Conservation (phyloP, 805 yeast genomes). For the Cyberlindnera mrakii region DNA sequence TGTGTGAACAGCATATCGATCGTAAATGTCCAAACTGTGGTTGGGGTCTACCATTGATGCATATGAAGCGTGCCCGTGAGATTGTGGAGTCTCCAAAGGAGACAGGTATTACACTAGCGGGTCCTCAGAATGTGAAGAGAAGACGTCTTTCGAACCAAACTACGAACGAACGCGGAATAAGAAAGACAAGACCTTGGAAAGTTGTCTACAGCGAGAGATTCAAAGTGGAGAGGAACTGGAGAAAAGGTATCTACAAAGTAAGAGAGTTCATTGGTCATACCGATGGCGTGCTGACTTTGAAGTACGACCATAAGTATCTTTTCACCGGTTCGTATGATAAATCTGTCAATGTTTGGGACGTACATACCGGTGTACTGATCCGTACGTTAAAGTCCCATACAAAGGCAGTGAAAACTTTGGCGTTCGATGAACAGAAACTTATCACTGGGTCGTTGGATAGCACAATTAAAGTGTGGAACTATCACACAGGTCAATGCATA, state of each 20-base stretch:
- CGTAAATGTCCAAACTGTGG: constrained; percentile 97
- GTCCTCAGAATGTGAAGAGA: constrained; percentile 13
- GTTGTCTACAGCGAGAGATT: constrained; percentile 87
- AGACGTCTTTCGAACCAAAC: constrained; percentile 23
- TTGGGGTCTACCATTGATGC: constrained; percentile 96
- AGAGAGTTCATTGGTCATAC: constrained; percentile 73
- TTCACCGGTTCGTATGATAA: constrained; percentile 93
- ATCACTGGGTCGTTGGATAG: constrained; percentile 90
- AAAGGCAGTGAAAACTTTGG: constrained; percentile 79
- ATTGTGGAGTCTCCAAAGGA: constrained; percentile 16
- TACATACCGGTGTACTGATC: constrained; percentile 68
- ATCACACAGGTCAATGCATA: constrained; percentile 88
- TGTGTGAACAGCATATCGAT: constrained; percentile 98
- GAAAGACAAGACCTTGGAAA: constrained; percentile 84
- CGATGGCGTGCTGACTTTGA: constrained; percentile 85
- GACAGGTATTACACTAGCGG: constrained; percentile 10
- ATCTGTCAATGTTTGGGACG: constrained; percentile 89
- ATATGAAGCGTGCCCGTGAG: constrained; percentile 70
- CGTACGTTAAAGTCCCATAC: constrained; percentile 84
- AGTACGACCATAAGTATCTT: constrained; percentile 70
- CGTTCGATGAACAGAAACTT: constrained; percentile 81
- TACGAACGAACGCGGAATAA: constrained; percentile 12
- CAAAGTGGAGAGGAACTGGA: constrained; percentile 91
- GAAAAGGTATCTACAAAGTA: constrained; percentile 66
- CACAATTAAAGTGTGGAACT: constrained; percentile 94